Base-by-base conservation (phyloP, 768 basidiomycete species). In the Tulasnella sp. region DNA sequence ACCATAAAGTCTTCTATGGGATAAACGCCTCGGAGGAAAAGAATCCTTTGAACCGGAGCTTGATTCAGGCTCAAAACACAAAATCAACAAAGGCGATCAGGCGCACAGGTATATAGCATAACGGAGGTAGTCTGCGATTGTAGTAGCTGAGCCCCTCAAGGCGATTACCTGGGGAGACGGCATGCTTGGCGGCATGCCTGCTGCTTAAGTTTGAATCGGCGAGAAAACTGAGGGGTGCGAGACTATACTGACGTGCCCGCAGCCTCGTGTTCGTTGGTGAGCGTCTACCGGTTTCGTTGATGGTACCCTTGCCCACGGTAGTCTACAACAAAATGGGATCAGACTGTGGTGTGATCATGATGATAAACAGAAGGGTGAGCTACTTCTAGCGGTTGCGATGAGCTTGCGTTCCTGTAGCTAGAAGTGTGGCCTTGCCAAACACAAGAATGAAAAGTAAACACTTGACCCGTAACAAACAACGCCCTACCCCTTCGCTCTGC, bases 11-110 rank as follows among this genome's bases (percentile, higher is more conserved):
- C 57, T 31, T 59, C 57, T 30, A 59, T 51, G 45, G 57, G 29
- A 50, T 59, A 59, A 25, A 59, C 57, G 46, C 57, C 57, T 59
- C 57, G 45, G 25, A 59, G 30, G 43, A 59, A 59, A 41, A 59
- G 57, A 25, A 59, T 59, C 12, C 57, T 59, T 22, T 29, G n/a
- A 44, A 24, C 22, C 22, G 27, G 48, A 25, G 46, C 7, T n/a
- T 5, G n/a, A 29, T 48, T 48, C 46, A 48, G 27, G 27, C n/a
- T 21, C 19, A 22, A 38, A 15, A 15, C 34, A 38, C 34, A 38
- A 38, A 38, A 15, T 5, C 7, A 15, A 38, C 7, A 38, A 7
- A 49, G 45, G 17, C 15, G 24, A 9, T 50, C 12, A 22, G 34
- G 44, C 57, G 29, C 42, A 59, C 57, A 46, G 49, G 57, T 59